Conservation (phyloP, 805 yeast genomes). For the Metschnikowia reukaufii region DNA sequence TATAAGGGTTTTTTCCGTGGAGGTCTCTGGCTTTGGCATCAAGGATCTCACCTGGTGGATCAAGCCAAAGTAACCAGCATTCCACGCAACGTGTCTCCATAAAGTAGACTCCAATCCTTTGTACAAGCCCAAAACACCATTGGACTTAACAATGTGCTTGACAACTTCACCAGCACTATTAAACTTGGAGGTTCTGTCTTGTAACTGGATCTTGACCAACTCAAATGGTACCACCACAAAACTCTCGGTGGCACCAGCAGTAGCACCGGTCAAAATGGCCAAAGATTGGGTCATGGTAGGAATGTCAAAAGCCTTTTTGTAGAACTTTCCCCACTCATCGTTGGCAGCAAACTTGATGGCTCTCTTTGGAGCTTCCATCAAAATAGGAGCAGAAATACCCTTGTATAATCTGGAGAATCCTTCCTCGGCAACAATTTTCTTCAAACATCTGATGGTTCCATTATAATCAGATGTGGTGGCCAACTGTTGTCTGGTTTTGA, state of each 20-base stretch:
- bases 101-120: slow-evolving; percentile 95
- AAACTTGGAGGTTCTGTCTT: slow-evolving; percentile 80
- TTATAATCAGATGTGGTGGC: slow-evolving; percentile 61
- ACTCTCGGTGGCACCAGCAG: slow-evolving; percentile 97
- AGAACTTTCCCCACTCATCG: slow-evolving; percentile 91
- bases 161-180: slow-evolving; percentile 84
- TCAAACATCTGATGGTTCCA: slow-evolving; percentile 82
- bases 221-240: slow-evolving; percentile 98
- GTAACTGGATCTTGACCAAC: slow-evolving; percentile 90
- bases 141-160: slow-evolving; percentile 62
- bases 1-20: slow-evolving; percentile 75
- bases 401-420: slow-evolving; percentile 83
- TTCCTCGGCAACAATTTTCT: slow-evolving; percentile 81
- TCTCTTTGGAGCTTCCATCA: slow-evolving; percentile 99
- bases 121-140: slow-evolving; percentile 83
- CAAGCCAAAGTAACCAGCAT: slow-evolving; percentile 96
- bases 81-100: slow-evolving; percentile 97
- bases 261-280: slow-evolving; percentile 92
- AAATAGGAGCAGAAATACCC: slow-evolving; percentile 93
- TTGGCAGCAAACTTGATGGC: slow-evolving; percentile 98
- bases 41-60: slow-evolving; percentile 81
- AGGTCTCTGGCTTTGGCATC: slow-evolving; percentile 73
- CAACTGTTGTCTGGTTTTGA: slow-evolving; percentile 93
- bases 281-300: slow-evolving; percentile 72
- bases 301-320: slow-evolving; percentile 69